Evolutionary conservation across 768 basidiomycete genomes (phyloP).

Genomic region (Lenzites betulinus): DNA sequence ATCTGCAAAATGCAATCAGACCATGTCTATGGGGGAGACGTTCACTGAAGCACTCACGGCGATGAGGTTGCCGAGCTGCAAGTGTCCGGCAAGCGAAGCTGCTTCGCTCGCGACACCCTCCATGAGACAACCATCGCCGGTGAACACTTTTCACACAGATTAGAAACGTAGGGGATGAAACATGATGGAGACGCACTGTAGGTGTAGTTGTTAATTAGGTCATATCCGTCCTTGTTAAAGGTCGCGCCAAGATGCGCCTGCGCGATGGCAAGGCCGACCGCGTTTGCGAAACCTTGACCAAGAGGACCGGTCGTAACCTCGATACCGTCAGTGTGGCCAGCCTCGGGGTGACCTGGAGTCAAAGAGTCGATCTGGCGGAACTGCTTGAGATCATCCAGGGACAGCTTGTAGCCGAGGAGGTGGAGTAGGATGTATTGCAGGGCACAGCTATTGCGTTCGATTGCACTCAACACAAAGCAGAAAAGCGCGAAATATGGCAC

Average conservation of each 20-base stretch:
- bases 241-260: slow-evolving; percentile 89
- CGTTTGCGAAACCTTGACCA: slow-evolving; percentile 93
- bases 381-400: slow-evolving; percentile 87
- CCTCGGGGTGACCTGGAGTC: slow-evolving; percentile 94
- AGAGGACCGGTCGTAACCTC: slow-evolving; percentile 97
- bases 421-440: slow-evolving; percentile 93
- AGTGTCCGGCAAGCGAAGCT: slow-evolving; percentile 89
- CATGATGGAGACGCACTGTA: slow-evolving; percentile 55
- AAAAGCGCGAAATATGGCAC: background rate
- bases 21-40: background rate
- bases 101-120: slow-evolving; percentile 96
- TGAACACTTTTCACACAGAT: slow-evolving; percentile 59
- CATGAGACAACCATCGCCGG: slow-evolving; percentile 96
- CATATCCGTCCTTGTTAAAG: slow-evolving; percentile 85
- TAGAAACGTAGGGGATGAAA: background rate
- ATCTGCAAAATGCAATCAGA: slow-evolving; percentile 48
- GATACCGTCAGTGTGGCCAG: slow-evolving; percentile 69
- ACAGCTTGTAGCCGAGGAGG: slow-evolving; percentile 88
- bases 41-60: slow-evolving; percentile 56
- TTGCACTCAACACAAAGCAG: no score
- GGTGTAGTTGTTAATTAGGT: slow-evolving; percentile 84
- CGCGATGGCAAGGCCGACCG: slow-evolving; percentile 91
- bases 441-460: slow-evolving; percentile 63
- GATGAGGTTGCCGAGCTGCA: slow-evolving; percentile 91
- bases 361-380: slow-evolving; percentile 91